Evolutionary conservation across 2,329 filamentous ascomycete genomes (phyloP), one percentile per base, ranked within the genome.

Genomic region (Scedosporium dehoogii): DNA sequence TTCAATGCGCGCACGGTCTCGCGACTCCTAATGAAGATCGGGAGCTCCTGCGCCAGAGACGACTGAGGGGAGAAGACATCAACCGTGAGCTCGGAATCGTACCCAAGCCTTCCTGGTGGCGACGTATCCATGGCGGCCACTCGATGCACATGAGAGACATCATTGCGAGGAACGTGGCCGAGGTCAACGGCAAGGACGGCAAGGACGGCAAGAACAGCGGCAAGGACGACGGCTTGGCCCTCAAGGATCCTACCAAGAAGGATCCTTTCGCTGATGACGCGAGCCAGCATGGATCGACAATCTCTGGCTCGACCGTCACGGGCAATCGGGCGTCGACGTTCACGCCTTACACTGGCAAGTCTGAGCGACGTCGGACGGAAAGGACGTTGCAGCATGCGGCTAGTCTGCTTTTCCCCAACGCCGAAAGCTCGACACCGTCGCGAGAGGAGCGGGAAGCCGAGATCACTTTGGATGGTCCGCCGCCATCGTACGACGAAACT

Each of bases 11-110:
- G 4, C 80, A 80, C 46, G 89, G 87, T 12, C 85, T 82, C 67
- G 65, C 81, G n/a, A 81, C 83, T 33, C 81, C 84, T 21, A 92
- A 92, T 67, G 88, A 92, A 72, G 89, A 92, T 69, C 79, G 78
- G 63, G 79, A 85, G 60, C 78, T 91, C n/a, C 81, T 88, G 41
- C 76, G 80, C 33, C 85, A 89, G 71, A 81, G 88, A 59, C 79
- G 82, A 3, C 72, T 77, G 41, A 81, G 86, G 7, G 85, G 83
- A 6, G 75, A 76, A 3, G 73, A 76, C 25, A 72, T 81, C 18
- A 85, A 90, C 69, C 78, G 76, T 5, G 84, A 87, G 61, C 78
- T 90, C 9, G 85, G 86, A 60, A 73, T 87, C 60, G 75, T 80
- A 9, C 75, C 78, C 60, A 86, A 85, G 69, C 87, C 87, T 0